phyloP scores from a whole-genome alignment of 371 early-diverging fungal species.

The Mortierella sp. region DNA sequence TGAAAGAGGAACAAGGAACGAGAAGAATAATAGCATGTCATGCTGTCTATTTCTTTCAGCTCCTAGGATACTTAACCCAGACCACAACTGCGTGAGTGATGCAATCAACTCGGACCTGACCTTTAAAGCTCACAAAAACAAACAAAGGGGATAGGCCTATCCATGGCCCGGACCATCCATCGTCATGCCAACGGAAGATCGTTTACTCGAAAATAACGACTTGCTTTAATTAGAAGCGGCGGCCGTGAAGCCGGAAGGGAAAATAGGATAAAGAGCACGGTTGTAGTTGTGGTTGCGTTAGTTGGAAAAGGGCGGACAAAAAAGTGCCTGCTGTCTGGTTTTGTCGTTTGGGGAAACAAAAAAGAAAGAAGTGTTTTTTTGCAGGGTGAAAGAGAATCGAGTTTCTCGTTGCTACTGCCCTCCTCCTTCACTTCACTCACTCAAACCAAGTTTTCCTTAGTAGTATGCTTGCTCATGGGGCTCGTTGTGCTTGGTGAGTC shows the following conservation, averaged over 20 bases:
- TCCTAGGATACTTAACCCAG: neutral
- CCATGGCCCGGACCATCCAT: slow-evolving; percentile 8
- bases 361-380: neutral
- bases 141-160: neutral
- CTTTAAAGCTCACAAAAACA: neutral
- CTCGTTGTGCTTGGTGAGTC: slow-evolving; percentile 16
- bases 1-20: neutral
- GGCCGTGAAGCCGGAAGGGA: neutral
- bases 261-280: neutral
- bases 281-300: neutral
- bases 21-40: neutral
- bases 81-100: neutral
- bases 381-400: slow-evolving; percentile 8
- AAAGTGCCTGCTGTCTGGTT: neutral
- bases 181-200: neutral
- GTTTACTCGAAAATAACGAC: neutral
- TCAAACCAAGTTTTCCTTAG: neutral
- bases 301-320: neutral
- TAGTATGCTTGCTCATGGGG: slow-evolving; percentile 42
- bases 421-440: no score
- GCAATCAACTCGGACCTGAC: neutral
- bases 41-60: neutral
- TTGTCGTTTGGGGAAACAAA: neutral
- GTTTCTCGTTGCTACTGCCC: neutral
- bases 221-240: neutral